phyloP scores from a whole-genome alignment of 257 asterid species.

The Capsicum rhomboideum region DNA sequence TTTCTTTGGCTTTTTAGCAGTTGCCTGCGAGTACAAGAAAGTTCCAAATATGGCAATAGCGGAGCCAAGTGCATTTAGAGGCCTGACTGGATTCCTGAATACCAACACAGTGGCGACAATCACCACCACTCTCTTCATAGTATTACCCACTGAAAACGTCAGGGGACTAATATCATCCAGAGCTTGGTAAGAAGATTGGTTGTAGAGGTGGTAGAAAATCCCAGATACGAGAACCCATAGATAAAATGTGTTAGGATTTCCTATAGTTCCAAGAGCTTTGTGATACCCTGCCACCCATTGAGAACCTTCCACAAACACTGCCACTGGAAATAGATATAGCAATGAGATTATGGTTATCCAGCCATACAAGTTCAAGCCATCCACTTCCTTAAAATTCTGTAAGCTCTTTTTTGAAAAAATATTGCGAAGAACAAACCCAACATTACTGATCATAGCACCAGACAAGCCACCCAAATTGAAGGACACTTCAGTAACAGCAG shows the following conservation, averaged over 20 bases:
- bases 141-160: conserved; percentile 86
- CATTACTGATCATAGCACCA: conserved; percentile 90
- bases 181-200: conserved; percentile 91
- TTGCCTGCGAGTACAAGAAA: conserved; percentile 83
- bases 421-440: conserved; percentile 83
- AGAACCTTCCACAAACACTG: conserved; percentile 83
- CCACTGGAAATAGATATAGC: conserved; percentile 79
- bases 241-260: conserved; percentile 54
- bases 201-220: conserved; percentile 76
- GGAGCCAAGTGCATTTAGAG: conserved; percentile 81
- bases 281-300: conserved; percentile 91
- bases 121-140: conserved; percentile 97
- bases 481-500: conserved; percentile 93
- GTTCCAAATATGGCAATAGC: conserved; percentile 83
- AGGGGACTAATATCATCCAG: conserved; percentile 93
- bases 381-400: conserved; percentile 77
- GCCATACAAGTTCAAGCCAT: conserved; percentile 89
- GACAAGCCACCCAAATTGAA: conserved; percentile 74
- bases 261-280: conserved; percentile 54
- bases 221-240: conserved; percentile 86
- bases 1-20: conserved; percentile 60
- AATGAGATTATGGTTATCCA: conserved; percentile 71
- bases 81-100: conserved; percentile 89
- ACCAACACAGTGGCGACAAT: conserved; percentile 80
- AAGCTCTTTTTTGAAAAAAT: conserved; percentile 85